Evolutionary conservation across 129 eudicot species (phyloP), one percentile per base, ranked within the genome.

Genomic region (Ambrosia trifida): DNA sequence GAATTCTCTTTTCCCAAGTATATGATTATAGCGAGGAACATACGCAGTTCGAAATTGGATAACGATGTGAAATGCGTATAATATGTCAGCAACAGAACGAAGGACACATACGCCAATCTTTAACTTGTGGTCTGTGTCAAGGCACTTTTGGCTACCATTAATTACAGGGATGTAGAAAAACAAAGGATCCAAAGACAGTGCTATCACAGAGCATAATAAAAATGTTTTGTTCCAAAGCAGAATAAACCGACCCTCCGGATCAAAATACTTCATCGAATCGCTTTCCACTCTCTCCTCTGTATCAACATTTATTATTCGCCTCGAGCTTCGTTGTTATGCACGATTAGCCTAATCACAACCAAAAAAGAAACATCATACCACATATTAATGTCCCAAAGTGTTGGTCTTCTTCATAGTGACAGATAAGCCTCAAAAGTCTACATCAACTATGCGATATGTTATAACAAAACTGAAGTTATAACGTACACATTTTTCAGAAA

Each of bases 131-230:
- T 78, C 83, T 52, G 74, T 69, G 7, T 58, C 72, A 7, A 82
- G 78, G 53, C 86, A 82, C 9, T 82, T 73, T 7, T 65, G 66
- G 9, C 60, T 36, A 17, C 62, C 78, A 70, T 82, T 66, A 50
- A 78, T 50, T 35, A 70, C 28, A 35, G 83, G 83, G 20, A 82
- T 49, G 65, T 82, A 82, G 59, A 82, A 53, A 74, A 82, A 82
- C 46, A 82, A 58, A 14, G 83, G 86, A 41, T 82, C 87, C 66
- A 80, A 14, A 3, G 70, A 76, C 49, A 79, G 54, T 9, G 84
- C 84, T 40, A 79, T 13, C 14, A 83, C 79, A 67, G 84, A 79
- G 18, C 64, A 61, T 32, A 79, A 10, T 49, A 80, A 43, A 68
- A 79, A 76, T 0, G 53, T 41, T 56, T 83, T 66, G 54, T 79